A percentile compares a stretch with the other conserved stretches of the same genome.
Conservation (phyloP, 2,329 filamentous ascomycete genomes). For the Xylaria sp. region DNA sequence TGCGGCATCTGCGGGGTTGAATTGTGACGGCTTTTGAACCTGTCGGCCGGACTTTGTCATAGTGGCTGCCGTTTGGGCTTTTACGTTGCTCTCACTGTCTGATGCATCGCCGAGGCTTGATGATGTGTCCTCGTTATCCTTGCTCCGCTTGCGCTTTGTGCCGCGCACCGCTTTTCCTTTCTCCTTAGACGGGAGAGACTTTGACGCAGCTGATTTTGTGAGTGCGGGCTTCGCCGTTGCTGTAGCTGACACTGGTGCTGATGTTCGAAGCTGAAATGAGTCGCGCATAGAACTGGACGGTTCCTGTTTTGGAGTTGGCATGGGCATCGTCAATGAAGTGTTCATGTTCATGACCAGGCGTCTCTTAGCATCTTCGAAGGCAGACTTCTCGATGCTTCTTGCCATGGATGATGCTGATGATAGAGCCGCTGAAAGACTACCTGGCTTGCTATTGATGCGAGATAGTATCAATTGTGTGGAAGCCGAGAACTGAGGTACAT, state of each 20-base stretch:
- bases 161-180: slow-evolving; percentile 39
- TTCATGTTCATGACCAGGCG: slow-evolving; percentile 55
- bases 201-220: slow-evolving; percentile 29
- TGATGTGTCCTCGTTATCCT: slow-evolving; percentile 41
- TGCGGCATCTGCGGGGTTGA: slow-evolving; percentile 58
- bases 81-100: slow-evolving; percentile 42
- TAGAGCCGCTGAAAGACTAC: slow-evolving; percentile 50
- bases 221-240: slow-evolving; percentile 12
- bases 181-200: slow-evolving; percentile 33
- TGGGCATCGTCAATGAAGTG: slow-evolving; percentile 53
- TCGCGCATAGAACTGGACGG: slow-evolving; percentile 30
- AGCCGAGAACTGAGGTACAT: slow-evolving; percentile 51
- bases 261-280: slow-evolving; percentile 44
- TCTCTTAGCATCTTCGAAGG: slow-evolving; percentile 52
- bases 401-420: slow-evolving; percentile 49
- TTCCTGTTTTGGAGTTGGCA: slow-evolving; percentile 40
- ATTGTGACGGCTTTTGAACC: slow-evolving; percentile 72
- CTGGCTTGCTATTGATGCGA: slow-evolving; percentile 51
- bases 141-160: slow-evolving; percentile 52
- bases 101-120: slow-evolving; percentile 47
- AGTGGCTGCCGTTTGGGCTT: slow-evolving; percentile 65
- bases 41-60: slow-evolving; percentile 81
- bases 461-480: slow-evolving; percentile 56
- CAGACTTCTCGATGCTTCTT: slow-evolving; percentile 46
- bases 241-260: slow-evolving; percentile 21